A percentile compares a stretch with the other conserved stretches of the same genome.
phyloP scores from a whole-genome alignment of 768 basidiomycete species.

The Trametes villosa region DNA sequence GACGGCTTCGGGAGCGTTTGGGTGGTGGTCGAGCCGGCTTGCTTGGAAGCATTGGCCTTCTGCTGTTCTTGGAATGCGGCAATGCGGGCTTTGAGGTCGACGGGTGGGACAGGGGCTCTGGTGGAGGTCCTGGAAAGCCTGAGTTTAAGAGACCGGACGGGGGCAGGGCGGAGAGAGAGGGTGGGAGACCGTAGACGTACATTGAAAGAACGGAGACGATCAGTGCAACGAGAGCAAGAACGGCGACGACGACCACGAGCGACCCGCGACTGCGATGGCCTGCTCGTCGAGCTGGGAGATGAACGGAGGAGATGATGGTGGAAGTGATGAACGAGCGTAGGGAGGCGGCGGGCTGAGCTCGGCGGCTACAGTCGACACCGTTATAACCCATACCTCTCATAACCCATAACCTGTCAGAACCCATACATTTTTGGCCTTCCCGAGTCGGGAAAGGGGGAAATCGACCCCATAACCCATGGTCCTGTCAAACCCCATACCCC shows the following conservation, averaged over 20 bases:
- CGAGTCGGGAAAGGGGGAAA: too few species aligned
- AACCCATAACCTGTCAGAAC: too few species aligned
- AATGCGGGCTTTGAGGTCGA: conserved; percentile 81
- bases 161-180: conserved; percentile 3
- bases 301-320: conserved; percentile 25
- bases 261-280: conserved; percentile 38
- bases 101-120: conserved; percentile 32
- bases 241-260: conserved; percentile 35
- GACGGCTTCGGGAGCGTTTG: conserved; percentile 15
- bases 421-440: too few species aligned
- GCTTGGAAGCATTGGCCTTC: conserved; percentile 26
- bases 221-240: conserved; percentile 16
- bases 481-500: too few species aligned
- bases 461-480: too few species aligned
- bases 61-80: conserved; percentile 75
- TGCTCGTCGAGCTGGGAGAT: conserved; percentile 28
- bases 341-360: conserved; percentile 7
- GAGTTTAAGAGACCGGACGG: conserved; percentile 4
- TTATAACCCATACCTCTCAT: too few species aligned
- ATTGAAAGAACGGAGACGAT: conserved; percentile 28
- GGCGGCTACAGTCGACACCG: not conserved
- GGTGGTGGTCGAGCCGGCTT: conserved; percentile 27
- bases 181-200: conserved; percentile 23
- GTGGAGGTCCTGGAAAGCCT: conserved; percentile 30
- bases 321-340: conserved; percentile 22